A percentile compares a stretch with the other conserved stretches of the same genome.
phyloP scores from a whole-genome alignment of 768 basidiomycete genomes.

The Rhizopogon roseolus region DNA sequence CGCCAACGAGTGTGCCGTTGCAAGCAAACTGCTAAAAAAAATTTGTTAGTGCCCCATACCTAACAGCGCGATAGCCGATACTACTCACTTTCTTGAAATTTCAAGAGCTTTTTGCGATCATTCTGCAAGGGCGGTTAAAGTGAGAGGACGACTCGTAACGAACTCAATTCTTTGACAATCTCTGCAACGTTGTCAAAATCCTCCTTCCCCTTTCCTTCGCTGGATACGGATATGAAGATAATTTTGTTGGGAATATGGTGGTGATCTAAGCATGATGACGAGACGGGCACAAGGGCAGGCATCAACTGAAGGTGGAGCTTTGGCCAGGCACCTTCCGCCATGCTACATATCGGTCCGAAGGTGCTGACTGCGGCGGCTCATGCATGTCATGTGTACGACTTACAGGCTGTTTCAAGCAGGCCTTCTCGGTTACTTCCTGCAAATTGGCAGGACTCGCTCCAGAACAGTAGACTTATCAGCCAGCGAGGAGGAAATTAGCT shows the following conservation, averaged over 20 bases:
- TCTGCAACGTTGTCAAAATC: constrained; percentile 96
- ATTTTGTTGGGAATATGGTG: constrained; percentile 52
- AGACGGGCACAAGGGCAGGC: no score
- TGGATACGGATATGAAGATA: constrained; percentile 91
- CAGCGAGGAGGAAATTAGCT: no score
- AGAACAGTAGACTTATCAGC: no score
- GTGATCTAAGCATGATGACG: no score
- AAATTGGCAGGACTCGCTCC: no score
- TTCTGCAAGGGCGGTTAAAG: constrained; percentile 41
- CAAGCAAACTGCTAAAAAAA: constrained; percentile 99
- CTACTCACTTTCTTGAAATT: constrained; percentile 88
- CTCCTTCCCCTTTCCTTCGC: constrained; percentile 95
- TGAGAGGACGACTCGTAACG: constrained; percentile 5
- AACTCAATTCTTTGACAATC: constrained; percentile 77
- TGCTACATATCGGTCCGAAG: no score
- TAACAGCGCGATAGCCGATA: background rate
- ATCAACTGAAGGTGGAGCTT: no score
- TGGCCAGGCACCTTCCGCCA: no score
- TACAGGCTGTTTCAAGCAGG: no score
- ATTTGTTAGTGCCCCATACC: constrained; percentile 32
- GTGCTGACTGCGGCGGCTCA: no score
- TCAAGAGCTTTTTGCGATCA: constrained; percentile 95
- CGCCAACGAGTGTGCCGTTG: constrained; percentile 94
- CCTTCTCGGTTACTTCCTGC: no score
- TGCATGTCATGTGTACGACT: no score